Evolutionary conservation across 2,329 filamentous ascomycete species (phyloP).

Genomic region (Didymella pinodella): DNA sequence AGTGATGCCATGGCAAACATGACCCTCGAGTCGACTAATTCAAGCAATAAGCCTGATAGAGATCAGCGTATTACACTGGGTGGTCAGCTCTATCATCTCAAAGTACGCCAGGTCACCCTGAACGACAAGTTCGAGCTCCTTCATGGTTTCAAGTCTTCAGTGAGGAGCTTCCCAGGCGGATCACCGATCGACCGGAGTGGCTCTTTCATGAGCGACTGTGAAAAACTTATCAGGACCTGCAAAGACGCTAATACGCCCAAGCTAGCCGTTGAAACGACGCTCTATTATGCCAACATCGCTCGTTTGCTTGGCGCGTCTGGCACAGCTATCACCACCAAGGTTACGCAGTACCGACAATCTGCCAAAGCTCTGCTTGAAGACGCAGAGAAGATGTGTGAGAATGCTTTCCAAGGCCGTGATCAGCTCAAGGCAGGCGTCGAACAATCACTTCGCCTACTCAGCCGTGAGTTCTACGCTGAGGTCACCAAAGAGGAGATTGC

Average conservation of each 20-base stretch:
- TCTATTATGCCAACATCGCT: constrained; percentile 47
- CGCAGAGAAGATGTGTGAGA: constrained; percentile 45
- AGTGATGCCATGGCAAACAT: constrained; percentile 30
- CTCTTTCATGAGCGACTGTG: constrained; percentile 40
- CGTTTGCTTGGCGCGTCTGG: constrained; percentile 34
- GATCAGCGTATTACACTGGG: constrained; percentile 45
- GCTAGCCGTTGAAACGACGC: constrained; percentile 47
- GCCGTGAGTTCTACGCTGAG: constrained; percentile 50
- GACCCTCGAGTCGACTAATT: constrained; percentile 22
- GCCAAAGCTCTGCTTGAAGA: constrained; percentile 39
- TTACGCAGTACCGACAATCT: constrained; percentile 23
- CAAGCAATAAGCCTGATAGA: constrained; percentile 27
- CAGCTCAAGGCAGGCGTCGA: constrained; percentile 39
- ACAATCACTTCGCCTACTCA: constrained; percentile 38
- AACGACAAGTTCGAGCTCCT: constrained; percentile 43
- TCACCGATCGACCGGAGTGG: constrained; percentile 14
- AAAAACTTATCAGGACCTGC: constrained; percentile 42
- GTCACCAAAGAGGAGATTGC: constrained; percentile 55
- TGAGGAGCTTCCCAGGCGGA: constrained; percentile 23
- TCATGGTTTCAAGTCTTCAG: constrained; percentile 1
- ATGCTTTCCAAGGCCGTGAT: constrained; percentile 40
- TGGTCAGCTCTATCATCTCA: constrained; percentile 40
- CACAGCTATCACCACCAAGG: constrained; percentile 19
- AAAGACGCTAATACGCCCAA: constrained; percentile 46
- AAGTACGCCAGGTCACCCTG: constrained; percentile 37